Evolutionary conservation across 805 yeast species (phyloP).

Genomic region (Groenewaldozyma salmanticensis): DNA sequence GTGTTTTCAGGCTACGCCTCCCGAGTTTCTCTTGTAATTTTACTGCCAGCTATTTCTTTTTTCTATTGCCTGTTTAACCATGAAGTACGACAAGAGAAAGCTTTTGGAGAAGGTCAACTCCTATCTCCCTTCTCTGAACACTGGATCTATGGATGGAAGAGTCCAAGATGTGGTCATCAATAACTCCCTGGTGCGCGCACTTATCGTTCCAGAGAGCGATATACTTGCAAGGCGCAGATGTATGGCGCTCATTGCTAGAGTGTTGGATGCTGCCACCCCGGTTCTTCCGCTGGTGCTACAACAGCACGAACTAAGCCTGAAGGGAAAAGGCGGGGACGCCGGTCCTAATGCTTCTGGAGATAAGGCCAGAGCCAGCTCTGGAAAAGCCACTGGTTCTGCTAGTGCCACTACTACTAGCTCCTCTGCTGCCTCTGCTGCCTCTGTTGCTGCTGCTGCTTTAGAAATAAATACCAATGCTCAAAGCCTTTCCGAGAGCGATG

Average conservation of each 20-base stretch:
- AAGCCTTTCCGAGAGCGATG: slow-evolving; percentile 17
- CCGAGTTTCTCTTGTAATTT: neutral
- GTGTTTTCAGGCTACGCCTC: slow-evolving; percentile 1
- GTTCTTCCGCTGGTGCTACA: slow-evolving; percentile 19
- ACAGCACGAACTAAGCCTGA: slow-evolving; percentile 10
- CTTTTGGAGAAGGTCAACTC: no score
- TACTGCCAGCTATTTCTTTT: neutral
- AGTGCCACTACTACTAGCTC: neutral
- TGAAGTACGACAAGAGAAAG: slow-evolving; percentile 8
- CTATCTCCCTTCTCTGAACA: no score
- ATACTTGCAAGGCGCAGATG: slow-evolving; percentile 21
- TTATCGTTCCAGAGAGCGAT: slow-evolving; percentile 22
- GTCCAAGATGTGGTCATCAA: slow-evolving; percentile 23
- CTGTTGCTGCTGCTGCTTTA: neutral
- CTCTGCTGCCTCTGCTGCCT: slow-evolving; percentile 1
- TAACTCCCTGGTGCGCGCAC: slow-evolving; percentile 20
- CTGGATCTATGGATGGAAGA: slow-evolving; percentile 21
- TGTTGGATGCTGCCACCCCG: slow-evolving; percentile 20
- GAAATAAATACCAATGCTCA: neutral
- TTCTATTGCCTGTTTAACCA: neutral
- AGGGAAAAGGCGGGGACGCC: slow-evolving; percentile 3
- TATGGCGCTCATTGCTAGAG: slow-evolving; percentile 13
- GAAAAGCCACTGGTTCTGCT: neutral
- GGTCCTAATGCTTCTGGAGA: neutral
- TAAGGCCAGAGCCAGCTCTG: slow-evolving; percentile 2